Evolutionary conservation across 2,329 filamentous ascomycete genomes (phyloP), one percentile per base, ranked within the genome.

Genomic region (Aspergillus terreus): DNA sequence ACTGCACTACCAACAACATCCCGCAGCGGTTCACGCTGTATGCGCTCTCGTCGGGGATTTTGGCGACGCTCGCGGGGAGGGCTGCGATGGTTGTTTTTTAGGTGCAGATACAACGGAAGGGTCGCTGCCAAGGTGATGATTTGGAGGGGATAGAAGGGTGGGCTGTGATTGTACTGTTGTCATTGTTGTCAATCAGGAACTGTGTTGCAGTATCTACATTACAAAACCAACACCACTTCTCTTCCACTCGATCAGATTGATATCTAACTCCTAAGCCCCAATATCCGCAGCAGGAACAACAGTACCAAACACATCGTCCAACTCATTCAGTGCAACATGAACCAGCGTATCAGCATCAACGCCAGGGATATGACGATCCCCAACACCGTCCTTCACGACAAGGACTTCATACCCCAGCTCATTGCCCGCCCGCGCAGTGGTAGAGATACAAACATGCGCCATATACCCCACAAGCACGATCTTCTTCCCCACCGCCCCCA

Each of bases 281-380:
- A 80, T 75, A 27, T 80, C 76, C 19, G 58, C 65, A 58, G 76
- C 77, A 56, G 77, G 70, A 1, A 86, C 71, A 6, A 87, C 72
- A 0, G 82, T 86, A 0, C 76, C 84, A 67, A 87, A 86, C 1
- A 75, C 79, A 76, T 88, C 85, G 0, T 62, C 81, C 63, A 88
- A 69, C 67, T 87, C 84, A 5, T 75, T 73, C 58, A 88, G 66
- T 2, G 74, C 75, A 54, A 80, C 76, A 65, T 69, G 64, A 1
- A 71, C 68, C 19, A 86, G 62, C 50, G 84, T 77, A 10, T 77
- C 76, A 0, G 60, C 63, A 6, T 73, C 71, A 0, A 78, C 79
- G 1, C 84, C 84, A 1, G 85, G 85, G 42, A 88, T 85, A 63
- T 87, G 77, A 7, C 85, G 69, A 65, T 87, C 84, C 0, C 85